These are phyloP conservation scores for Mayamaea pseudoterrestris DNA, from an alignment of 108 stramenopile species.

Conservation along the genomic window DNA sequence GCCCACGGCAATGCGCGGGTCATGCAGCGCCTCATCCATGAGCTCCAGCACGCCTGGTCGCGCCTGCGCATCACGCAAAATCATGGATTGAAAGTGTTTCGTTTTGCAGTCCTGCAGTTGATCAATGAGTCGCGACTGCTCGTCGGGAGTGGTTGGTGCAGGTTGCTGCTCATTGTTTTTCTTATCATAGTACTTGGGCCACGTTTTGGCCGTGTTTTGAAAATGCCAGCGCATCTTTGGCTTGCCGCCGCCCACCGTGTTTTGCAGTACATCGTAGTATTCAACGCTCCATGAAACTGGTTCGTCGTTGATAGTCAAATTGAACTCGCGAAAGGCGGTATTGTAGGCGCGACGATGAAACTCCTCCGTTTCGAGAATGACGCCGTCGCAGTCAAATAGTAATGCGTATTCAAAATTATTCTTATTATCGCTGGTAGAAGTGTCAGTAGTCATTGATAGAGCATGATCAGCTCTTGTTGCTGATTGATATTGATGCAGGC, in stretches of 20 bases:
- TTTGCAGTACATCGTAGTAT: slow-evolving; percentile 81
- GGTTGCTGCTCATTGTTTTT: too few relatives aligned
- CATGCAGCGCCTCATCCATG: slow-evolving; percentile 81
- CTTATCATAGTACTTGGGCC: neutral
- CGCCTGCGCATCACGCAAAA: slow-evolving; percentile 56
- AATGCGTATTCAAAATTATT: slow-evolving; percentile 37
- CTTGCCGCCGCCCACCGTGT: slow-evolving; percentile 86
- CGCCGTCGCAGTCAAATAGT: slow-evolving; percentile 89
- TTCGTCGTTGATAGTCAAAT: slow-evolving; percentile 42
- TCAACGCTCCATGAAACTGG: slow-evolving; percentile 74
- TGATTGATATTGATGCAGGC: too few relatives aligned
- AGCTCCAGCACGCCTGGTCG: slow-evolving; percentile 73
- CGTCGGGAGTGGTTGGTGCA: slow-evolving; percentile 41
- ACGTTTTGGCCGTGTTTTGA: slow-evolving; percentile 29
- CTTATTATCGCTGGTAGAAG: too few relatives aligned
- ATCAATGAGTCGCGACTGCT: slow-evolving; percentile 61
- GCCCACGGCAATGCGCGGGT: slow-evolving; percentile 68
- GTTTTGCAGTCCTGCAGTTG: slow-evolving; percentile 76
- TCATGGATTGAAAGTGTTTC: slow-evolving; percentile 59
- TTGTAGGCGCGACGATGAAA: slow-evolving; percentile 87
- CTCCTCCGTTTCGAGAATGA: slow-evolving; percentile 88
- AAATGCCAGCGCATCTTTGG: slow-evolving; percentile 85
- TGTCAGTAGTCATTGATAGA: too few relatives aligned
- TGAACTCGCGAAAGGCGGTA: slow-evolving; percentile 58
- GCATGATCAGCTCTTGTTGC: too few relatives aligned